Base-by-base conservation (phyloP, 805 yeast genomes). In the Pichia rugopelliculosa region DNA sequence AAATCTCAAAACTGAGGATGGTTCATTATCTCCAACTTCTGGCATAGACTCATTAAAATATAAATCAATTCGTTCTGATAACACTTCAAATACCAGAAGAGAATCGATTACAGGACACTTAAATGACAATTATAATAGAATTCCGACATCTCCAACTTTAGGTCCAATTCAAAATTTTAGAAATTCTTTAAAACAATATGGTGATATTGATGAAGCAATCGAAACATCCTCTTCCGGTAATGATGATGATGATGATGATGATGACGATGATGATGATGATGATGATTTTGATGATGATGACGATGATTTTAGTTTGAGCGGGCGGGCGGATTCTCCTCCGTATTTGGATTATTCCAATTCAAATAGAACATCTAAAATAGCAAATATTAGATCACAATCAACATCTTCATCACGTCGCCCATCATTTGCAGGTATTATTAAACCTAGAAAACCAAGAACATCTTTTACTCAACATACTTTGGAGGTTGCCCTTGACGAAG, bases 61-160 rank as follows among this genome's bases (percentile, higher is more conserved):
- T 15, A 42, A 42, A 23, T 7, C 34, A n/a, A 23, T 12, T 15
- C 21, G 41, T 18, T 20, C 41, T 9, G 11, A n/a, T 21, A 36
- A 45, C 13, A 15, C 26, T 27, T 37, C 42, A 11, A 17, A 25
- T 17, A 12, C n/a, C 3, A 62, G 82, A 54, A 65, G 83, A 51
- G 80, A 75, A 56, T 74, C 79, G 13, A 78, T 78, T 34, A 73
- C 80, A 20, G 72, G 69, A 55, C 61, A 70, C 25, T 61, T 62
- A 36, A 60, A 68, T 17, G 77, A 73, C 54, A 59, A 69, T 45
- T 68, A 67, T 53, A 56, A 73, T 22, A 72, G 67, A 49, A 58
- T 77, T 13, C 83, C 83, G 15, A 41, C 48, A 1, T 68, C 71
- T 20, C 72, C 72, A 4, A 52, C 56, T 21, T 49, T 50, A 55